These are phyloP conservation scores for Cocos nucifera DNA, from an alignment of 176 grass and related monocot genomes.

Conservation along the genomic window DNA sequence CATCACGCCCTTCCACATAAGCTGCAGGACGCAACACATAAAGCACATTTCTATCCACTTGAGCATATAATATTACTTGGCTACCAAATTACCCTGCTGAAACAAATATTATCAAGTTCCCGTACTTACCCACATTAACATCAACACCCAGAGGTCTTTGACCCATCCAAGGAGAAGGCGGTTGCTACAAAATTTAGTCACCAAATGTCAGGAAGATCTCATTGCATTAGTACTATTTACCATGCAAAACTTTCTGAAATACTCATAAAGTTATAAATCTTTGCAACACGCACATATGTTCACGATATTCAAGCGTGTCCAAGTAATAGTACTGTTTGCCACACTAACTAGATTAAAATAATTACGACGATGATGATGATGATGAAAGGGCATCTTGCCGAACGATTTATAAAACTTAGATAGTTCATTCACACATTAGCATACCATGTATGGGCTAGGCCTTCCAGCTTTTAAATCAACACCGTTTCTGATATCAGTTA, in stretches of 20 bases:
- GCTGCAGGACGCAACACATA: conserved; percentile 25
- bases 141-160: conserved; percentile 73
- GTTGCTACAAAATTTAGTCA: conserved; percentile 30
- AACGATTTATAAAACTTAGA: too few species aligned
- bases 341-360: too few species aligned
- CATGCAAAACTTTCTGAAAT: too few species aligned
- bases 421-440: not conserved
- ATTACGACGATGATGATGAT: too few species aligned
- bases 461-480: conserved; percentile 27
- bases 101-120: conserved; percentile 11
- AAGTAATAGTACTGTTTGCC: too few species aligned
- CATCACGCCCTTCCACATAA: conserved; percentile 75
- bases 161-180: conserved; percentile 71
- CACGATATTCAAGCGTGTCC: too few species aligned
- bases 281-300: too few species aligned
- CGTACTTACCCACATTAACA: conserved; percentile 80
- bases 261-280: too few species aligned
- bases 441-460: conserved; percentile 23
- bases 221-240: too few species aligned
- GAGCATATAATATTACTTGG: not conserved
- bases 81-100: not conserved
- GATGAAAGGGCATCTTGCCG: too few species aligned
- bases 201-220: too few species aligned
- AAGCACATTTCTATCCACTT: not conserved
- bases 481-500: conserved; percentile 20